A percentile compares a stretch with the other conserved stretches of the same genome.
Evolutionary conservation across 2,329 filamentous ascomycete species (phyloP).

Genomic region (Trichophyton rubrum): DNA sequence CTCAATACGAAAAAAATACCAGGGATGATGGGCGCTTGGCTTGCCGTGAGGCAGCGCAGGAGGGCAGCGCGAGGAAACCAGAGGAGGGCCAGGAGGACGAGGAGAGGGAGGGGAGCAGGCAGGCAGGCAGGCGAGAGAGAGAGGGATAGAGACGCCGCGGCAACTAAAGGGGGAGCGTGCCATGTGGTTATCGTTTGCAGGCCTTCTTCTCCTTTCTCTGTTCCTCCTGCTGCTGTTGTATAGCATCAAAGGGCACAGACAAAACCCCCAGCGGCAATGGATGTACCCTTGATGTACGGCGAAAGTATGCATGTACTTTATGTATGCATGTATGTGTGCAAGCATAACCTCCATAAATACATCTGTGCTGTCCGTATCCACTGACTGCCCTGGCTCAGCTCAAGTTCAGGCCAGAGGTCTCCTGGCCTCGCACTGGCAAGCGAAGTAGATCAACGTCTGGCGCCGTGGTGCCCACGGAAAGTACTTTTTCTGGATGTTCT

Average conservation of each 20-base stretch:
- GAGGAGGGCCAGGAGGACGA: neutral
- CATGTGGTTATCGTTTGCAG: neutral
- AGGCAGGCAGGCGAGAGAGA: too few species aligned
- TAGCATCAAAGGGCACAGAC: neutral
- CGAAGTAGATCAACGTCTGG: too few species aligned
- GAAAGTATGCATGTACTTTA: neutral
- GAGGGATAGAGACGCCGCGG: neutral
- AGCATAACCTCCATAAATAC: too few species aligned
- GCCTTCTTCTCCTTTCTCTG: too few species aligned
- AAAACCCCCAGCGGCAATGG: neutral
- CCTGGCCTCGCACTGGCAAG: neutral
- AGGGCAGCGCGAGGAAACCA: neutral
- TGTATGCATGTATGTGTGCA: too few species aligned
- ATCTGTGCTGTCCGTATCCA: neutral
- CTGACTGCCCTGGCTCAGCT: neutral
- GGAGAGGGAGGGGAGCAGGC: too few species aligned
- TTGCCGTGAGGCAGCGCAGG: neutral
- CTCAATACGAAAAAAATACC: constrained; percentile 1
- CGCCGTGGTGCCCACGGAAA: too few species aligned
- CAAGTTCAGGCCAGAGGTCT: neutral
- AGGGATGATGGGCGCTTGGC: constrained; percentile 1
- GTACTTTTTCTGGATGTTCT: too few species aligned
- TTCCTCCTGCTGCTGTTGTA: neutral
- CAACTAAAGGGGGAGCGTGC: neutral
- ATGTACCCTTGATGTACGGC: too few species aligned